phyloP scores from a whole-genome alignment of 2,329 filamentous ascomycete species.

The Trichoderma pleuroti region DNA sequence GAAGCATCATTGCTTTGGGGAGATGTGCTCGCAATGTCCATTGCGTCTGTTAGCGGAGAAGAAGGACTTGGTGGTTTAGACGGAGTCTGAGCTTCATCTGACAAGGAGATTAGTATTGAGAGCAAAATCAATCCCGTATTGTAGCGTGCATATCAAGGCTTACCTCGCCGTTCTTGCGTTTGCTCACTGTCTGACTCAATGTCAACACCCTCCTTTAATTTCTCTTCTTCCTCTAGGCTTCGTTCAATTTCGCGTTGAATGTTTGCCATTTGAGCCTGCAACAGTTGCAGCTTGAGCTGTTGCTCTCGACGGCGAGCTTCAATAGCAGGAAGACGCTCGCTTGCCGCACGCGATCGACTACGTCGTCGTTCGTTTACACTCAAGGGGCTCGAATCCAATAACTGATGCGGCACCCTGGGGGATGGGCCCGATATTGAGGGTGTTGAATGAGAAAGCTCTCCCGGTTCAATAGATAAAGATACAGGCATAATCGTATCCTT shows the following conservation, averaged over 20 bases:
- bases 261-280: slow-evolving; percentile 46
- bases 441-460: slow-evolving; percentile 10
- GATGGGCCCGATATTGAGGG: slow-evolving; percentile 15
- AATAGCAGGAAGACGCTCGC: slow-evolving; percentile 36
- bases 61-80: not conserved
- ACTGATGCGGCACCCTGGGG: slow-evolving; percentile 7
- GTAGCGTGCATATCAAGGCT: not conserved
- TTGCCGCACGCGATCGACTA: slow-evolving; percentile 34
- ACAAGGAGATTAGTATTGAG: not conserved
- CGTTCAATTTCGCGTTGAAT: slow-evolving; percentile 48
- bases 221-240: slow-evolving; percentile 35
- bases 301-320: slow-evolving; percentile 38
- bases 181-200: slow-evolving; percentile 24
- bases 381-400: slow-evolving; percentile 22
- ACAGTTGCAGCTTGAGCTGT: slow-evolving; percentile 43
- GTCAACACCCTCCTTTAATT: slow-evolving; percentile 29
- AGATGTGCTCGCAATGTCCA: slow-evolving; percentile 15
- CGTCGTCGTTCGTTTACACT: slow-evolving; percentile 22
- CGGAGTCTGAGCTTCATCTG: not conserved
- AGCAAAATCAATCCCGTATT: not conserved
- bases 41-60: not conserved
- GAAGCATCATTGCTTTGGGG: not conserved
- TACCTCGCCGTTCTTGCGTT: slow-evolving; percentile 15
- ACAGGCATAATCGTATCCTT: not conserved
- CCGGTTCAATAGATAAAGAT: not conserved